phyloP scores from a whole-genome alignment of 345 rosid genomes.

The Orychophragmus violaceus region DNA sequence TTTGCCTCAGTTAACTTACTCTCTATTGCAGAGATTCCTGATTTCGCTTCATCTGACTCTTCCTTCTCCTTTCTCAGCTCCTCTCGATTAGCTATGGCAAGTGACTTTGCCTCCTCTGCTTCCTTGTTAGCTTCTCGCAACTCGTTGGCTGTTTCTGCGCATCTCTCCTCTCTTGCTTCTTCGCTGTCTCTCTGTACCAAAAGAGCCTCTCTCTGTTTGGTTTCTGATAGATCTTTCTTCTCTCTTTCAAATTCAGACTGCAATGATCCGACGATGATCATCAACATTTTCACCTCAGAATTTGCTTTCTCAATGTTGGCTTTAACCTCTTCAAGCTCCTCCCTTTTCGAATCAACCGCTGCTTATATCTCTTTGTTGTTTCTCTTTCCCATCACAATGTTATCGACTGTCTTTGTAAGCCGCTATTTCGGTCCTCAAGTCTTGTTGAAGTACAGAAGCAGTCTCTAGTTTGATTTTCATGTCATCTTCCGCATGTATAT shows the following conservation, averaged over 20 bases:
- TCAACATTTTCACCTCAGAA: conserved; percentile 62
- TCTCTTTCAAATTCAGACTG: conserved; percentile 58
- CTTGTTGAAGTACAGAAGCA: conserved; percentile 54
- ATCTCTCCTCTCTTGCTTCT: conserved; percentile 57
- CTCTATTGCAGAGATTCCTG: conserved; percentile 47
- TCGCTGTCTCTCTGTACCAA: conserved; percentile 48
- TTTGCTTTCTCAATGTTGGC: conserved; percentile 66
- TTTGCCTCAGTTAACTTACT: conserved; percentile 51
- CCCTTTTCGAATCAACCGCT: conserved; percentile 60
- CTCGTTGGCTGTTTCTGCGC: conserved; percentile 54
- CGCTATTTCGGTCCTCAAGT: too few species aligned
- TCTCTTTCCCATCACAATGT: conserved; percentile 31
- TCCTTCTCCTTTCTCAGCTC: conserved; percentile 70
- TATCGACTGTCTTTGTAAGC: conserved; percentile 44
- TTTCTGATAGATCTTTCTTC: conserved; percentile 41
- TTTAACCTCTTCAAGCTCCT: conserved; percentile 78
- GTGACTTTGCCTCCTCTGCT: conserved; percentile 69
- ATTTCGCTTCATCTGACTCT: conserved; percentile 66
- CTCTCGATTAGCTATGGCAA: conserved; percentile 51
- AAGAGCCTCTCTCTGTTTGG: conserved; percentile 53
- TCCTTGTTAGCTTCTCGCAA: conserved; percentile 55
- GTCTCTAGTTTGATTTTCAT: conserved; percentile 59
- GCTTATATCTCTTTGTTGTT: conserved; percentile 46
- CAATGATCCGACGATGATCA: conserved; percentile 56
- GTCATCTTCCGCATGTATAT: conserved; percentile 56